Conservation (phyloP, 495 filamentous ascomycete genomes). For the Pseudevernia furfuracea region DNA sequence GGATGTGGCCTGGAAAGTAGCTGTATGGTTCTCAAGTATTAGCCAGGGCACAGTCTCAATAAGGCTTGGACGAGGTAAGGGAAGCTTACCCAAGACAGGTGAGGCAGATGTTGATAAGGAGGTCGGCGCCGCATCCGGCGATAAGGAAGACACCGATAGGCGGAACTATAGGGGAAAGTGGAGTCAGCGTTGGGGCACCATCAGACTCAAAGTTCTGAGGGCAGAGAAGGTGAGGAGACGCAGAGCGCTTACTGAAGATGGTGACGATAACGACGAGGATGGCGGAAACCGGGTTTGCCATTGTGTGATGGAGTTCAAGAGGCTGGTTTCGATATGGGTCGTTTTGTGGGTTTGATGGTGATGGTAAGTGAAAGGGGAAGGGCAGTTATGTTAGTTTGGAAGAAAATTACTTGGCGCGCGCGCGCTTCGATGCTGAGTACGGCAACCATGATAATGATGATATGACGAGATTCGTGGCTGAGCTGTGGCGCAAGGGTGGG, state of each 20-base stretch:
- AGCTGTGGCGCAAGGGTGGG: neutral
- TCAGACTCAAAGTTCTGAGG: neutral
- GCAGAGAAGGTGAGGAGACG: neutral
- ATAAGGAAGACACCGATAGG: slow-evolving; percentile 57
- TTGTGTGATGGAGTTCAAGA: slow-evolving; percentile 7
- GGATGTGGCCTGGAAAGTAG: slow-evolving; percentile 72
- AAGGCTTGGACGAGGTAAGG: neutral
- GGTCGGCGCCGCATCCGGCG: slow-evolving; percentile 55
- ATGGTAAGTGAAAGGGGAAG: neutral
- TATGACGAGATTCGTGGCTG: neutral
- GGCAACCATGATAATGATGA: too few species aligned
- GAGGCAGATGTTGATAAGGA: slow-evolving; percentile 57
- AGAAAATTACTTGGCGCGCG: too few species aligned
- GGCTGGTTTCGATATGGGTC: neutral
- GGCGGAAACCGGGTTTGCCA: slow-evolving; percentile 30
- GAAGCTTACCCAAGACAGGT: slow-evolving; percentile 49
- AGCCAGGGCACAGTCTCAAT: neutral
- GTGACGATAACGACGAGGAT: slow-evolving; percentile 50
- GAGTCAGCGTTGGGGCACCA: neutral
- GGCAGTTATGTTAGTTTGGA: neutral
- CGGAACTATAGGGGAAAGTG: slow-evolving; percentile 39
- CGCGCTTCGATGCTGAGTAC: neutral
- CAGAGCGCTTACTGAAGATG: slow-evolving; percentile 43
- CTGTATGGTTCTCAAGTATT: slow-evolving; percentile 32
- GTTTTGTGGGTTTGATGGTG: neutral